Evolutionary conservation across 306 rosid species (phyloP), one percentile per base, ranked within the genome.

Genomic region (Prunus mume): DNA sequence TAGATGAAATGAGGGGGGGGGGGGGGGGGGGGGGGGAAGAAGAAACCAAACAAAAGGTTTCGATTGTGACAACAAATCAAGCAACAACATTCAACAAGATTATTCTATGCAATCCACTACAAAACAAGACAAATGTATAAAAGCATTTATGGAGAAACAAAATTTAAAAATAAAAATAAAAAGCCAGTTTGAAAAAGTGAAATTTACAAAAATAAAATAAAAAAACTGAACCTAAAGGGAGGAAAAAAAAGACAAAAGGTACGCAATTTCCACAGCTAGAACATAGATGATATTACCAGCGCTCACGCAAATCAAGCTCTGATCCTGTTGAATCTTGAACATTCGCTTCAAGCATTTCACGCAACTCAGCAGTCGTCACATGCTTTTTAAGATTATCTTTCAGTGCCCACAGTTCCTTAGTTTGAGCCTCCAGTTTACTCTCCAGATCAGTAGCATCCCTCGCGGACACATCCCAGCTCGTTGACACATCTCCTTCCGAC

Each of bases 271-370:
- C 32, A 47, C 7, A 60, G 38, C 32, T 28, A 68, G 54, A 50
- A 27, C 63, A 43, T 38, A 50, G n/a, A 64, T 13, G 25, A 78
- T 73, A 72, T 60, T 92, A 95, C 99, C 97, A 92, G 84, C 85
- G 97, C 54, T 95, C 97, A 20, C 96, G 97, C 85, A 95, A 86
- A 86, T 92, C 97, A 81, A 92, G 88, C 81, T 92, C 99, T 79
- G 99, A 92, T 82, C 99, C 97, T 12, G 90, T 77, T 72, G 91
- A 85, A 80, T 86, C 96, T 82, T 90, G 97, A 79, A 24, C 80
- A 71, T 95, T 95, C 78, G 45, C 79, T 78, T 90, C 93, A 77
- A 95, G 92, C 90, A 95, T 95, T 84, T 76, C 85, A 14, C 97
- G 93, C 88, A 95, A 47, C 87, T 92, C 99, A 47, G 84, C 80